Conservation (phyloP, 768 basidiomycete genomes). For the Suillus americanus region DNA sequence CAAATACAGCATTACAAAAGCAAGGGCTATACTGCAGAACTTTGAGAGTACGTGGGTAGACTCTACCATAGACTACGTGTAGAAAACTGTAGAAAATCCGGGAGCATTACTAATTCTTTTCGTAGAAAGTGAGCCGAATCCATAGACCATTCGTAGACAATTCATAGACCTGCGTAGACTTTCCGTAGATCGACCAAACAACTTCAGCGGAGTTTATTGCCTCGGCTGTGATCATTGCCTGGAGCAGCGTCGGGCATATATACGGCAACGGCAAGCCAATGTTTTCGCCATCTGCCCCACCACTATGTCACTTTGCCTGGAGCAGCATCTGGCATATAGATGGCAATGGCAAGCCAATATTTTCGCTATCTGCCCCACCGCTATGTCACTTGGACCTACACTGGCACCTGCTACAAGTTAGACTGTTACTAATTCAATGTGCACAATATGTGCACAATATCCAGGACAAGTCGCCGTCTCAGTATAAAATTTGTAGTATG, state of each 20-base stretch:
- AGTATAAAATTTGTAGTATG: conserved; percentile 1
- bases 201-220: background rate
- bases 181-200: background rate
- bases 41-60: too few relatives aligned
- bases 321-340: too few relatives aligned
- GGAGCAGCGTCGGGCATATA: background rate
- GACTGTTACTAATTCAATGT: background rate
- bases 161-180: background rate
- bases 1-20: too few relatives aligned
- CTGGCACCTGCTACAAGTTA: too few relatives aligned
- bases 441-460: background rate
- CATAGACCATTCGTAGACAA: background rate
- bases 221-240: conserved; percentile 5
- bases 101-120: too few relatives aligned
- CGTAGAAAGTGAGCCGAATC: background rate
- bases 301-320: background rate
- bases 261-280: background rate
- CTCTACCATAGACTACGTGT: too few relatives aligned
- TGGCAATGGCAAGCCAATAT: too few relatives aligned
- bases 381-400: too few relatives aligned
- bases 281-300: background rate
- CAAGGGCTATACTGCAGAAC: too few relatives aligned
- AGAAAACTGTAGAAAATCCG: too few relatives aligned
- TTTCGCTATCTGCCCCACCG: too few relatives aligned
- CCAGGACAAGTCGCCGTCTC: background rate